A percentile compares a stretch with the other conserved stretches of the same genome.
Conservation (phyloP, 768 basidiomycete genomes). For the Termitomyces sp. region DNA sequence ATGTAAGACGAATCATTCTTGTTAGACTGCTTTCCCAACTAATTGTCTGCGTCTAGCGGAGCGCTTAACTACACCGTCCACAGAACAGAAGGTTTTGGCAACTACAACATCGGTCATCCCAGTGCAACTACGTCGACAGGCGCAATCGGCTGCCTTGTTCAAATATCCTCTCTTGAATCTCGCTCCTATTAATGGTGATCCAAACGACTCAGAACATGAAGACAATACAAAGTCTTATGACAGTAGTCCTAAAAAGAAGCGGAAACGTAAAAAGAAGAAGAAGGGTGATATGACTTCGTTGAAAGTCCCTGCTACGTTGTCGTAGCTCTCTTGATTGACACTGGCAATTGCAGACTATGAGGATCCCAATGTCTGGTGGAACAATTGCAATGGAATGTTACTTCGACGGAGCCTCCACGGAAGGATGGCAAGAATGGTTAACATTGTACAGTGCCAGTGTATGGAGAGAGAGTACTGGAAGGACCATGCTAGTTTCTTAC, state of each 20-base stretch:
- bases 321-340: not conserved
- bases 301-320: not conserved
- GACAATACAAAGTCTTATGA: slow-evolving; percentile 11
- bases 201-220: slow-evolving; percentile 29
- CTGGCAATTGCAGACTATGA: not conserved
- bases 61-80: not conserved
- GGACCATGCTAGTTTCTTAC: too few relatives aligned
- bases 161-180: slow-evolving; percentile 52
- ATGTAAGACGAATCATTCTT: not conserved
- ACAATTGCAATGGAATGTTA: not conserved
- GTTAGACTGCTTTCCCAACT: not conserved
- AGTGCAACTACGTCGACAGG: slow-evolving; percentile 7
- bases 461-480: too few relatives aligned
- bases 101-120: slow-evolving; percentile 7
- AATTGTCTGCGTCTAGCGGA: not conserved
- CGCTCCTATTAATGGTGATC: slow-evolving; percentile 31
- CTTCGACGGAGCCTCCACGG: not conserved
- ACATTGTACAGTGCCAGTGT: too few relatives aligned
- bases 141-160: slow-evolving; percentile 19
- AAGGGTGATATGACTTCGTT: slow-evolving; percentile 16
- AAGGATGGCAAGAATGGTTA: not conserved
- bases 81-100: slow-evolving; percentile 11
- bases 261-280: slow-evolving; percentile 41
- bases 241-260: slow-evolving; percentile 45
- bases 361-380: not conserved